A percentile compares a stretch with the other conserved stretches of the same genome.
Conservation (phyloP, 257 asterid species). For the Gentiana dahurica region DNA sequence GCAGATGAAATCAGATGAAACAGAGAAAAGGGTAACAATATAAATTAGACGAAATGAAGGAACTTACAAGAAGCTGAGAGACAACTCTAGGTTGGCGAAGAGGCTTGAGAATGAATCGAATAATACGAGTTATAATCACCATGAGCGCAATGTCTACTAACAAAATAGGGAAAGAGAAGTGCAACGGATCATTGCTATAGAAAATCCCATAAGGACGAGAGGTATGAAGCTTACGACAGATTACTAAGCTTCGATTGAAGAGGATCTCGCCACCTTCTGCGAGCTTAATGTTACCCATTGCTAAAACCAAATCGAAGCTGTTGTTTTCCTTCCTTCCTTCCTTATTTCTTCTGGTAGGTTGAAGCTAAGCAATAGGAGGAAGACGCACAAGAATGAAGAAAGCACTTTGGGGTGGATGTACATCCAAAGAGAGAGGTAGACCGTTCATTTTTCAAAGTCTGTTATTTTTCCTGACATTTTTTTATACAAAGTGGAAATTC, state of each 20-base stretch:
- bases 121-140: constrained; percentile 22
- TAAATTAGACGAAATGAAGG: no score
- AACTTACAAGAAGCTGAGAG: constrained; percentile 64
- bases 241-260: constrained; percentile 2
- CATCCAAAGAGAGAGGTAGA: neutral
- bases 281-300: neutral
- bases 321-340: neutral
- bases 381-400: constrained; percentile 5
- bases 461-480: constrained; percentile 6
- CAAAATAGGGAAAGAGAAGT: constrained; percentile 42
- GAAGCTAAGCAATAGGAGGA: neutral
- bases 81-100: constrained; percentile 58
- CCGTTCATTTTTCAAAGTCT: constrained; percentile 15
- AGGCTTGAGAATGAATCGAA: constrained; percentile 63
- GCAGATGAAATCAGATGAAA: neutral
- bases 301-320: neutral
- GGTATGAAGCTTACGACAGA: constrained; percentile 23
- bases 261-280: neutral
- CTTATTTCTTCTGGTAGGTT: neutral
- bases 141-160: constrained; percentile 29
- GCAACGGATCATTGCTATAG: constrained; percentile 63
- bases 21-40: no score
- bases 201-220: constrained; percentile 53
- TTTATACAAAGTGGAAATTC: no score
- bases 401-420: constrained; percentile 3